phyloP scores from a whole-genome alignment of 805 yeast genomes.

The Maudiozyma bulderi region DNA sequence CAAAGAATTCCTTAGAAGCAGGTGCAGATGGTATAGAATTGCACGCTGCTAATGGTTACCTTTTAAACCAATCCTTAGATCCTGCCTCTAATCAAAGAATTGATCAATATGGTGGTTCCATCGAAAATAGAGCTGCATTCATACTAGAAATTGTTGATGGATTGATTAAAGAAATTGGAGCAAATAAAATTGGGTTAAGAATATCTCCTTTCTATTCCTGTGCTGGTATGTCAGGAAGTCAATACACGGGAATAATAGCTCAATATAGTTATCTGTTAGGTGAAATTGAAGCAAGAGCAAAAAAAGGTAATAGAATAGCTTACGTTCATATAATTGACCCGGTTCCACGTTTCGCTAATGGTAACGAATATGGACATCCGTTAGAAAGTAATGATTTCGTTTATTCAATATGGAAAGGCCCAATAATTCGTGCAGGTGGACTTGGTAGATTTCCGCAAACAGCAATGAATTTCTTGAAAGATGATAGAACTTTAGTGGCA shows the following conservation, averaged over 20 bases:
- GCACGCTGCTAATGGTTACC: slow-evolving; percentile 59
- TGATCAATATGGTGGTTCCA: slow-evolving; percentile 46
- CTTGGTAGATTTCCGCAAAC: slow-evolving; percentile 21
- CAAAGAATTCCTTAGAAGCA: slow-evolving; percentile 28
- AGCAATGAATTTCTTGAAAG: slow-evolving; percentile 25
- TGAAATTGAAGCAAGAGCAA: slow-evolving; percentile 32
- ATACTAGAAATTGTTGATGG: slow-evolving; percentile 42
- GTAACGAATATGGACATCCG: slow-evolving; percentile 16
- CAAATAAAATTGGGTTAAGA: slow-evolving; percentile 38
- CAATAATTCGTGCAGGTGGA: slow-evolving; percentile 34
- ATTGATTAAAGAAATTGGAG: slow-evolving; percentile 42
- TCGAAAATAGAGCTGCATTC: slow-evolving; percentile 39
- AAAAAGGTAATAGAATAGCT: slow-evolving; percentile 30
- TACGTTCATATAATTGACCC: slow-evolving; percentile 40
- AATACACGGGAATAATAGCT: slow-evolving; percentile 25
- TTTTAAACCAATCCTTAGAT: slow-evolving; percentile 46
- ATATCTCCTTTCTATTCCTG: slow-evolving; percentile 36
- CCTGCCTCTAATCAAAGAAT: slow-evolving; percentile 35
- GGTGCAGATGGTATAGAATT: slow-evolving; percentile 54
- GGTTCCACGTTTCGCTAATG: slow-evolving; percentile 22
- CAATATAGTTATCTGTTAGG: slow-evolving; percentile 32
- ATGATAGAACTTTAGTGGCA: slow-evolving; percentile 36
- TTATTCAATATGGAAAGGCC: slow-evolving; percentile 37
- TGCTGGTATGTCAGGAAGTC: slow-evolving; percentile 32
- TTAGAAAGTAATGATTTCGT: slow-evolving; percentile 32